Conservation (phyloP, 805 yeast species). For the Candida ipomoeae region DNA sequence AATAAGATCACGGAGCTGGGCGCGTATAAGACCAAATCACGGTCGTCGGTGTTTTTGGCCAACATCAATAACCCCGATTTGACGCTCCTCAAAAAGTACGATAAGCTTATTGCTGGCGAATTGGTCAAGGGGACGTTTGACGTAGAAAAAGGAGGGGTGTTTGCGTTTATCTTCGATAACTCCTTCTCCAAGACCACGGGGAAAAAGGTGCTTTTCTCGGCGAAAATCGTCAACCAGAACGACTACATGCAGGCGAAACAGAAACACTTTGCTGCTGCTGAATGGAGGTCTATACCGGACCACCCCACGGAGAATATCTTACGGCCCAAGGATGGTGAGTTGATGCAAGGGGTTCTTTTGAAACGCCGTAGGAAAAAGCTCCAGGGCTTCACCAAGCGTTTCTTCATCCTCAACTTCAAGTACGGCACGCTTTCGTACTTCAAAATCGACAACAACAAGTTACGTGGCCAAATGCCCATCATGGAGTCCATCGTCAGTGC, state of each 20-base stretch:
- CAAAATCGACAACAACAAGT: slow-evolving; percentile 63
- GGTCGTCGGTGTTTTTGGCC: slow-evolving; percentile 36
- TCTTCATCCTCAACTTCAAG: slow-evolving; percentile 76
- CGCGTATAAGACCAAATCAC: slow-evolving; percentile 30
- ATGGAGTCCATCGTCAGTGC: slow-evolving; percentile 80
- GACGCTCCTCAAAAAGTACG: slow-evolving; percentile 55
- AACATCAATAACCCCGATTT: slow-evolving; percentile 39
- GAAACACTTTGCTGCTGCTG: not conserved
- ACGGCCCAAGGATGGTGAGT: slow-evolving; percentile 59
- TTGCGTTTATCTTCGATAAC: slow-evolving; percentile 89
- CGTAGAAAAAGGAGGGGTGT: slow-evolving; percentile 63
- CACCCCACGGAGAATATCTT: slow-evolving; percentile 14
- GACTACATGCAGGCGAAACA: not conserved
- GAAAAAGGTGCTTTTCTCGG: slow-evolving; percentile 70
- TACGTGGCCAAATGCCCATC: slow-evolving; percentile 91
- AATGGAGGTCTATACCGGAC: slow-evolving; percentile 1
- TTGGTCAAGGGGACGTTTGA: slow-evolving; percentile 57
- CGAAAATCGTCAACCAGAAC: slow-evolving; percentile 17
- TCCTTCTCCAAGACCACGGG: slow-evolving; percentile 82
- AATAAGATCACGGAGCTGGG: slow-evolving; percentile 30
- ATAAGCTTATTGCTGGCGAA: slow-evolving; percentile 50
- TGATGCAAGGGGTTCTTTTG: slow-evolving; percentile 70
- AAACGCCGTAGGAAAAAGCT: slow-evolving; percentile 77
- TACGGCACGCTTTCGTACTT: slow-evolving; percentile 83
- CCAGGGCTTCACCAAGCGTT: slow-evolving; percentile 84